Base-by-base conservation (phyloP, 2,329 filamentous ascomycete species). In the Pseudogymnoascus verrucosus region DNA sequence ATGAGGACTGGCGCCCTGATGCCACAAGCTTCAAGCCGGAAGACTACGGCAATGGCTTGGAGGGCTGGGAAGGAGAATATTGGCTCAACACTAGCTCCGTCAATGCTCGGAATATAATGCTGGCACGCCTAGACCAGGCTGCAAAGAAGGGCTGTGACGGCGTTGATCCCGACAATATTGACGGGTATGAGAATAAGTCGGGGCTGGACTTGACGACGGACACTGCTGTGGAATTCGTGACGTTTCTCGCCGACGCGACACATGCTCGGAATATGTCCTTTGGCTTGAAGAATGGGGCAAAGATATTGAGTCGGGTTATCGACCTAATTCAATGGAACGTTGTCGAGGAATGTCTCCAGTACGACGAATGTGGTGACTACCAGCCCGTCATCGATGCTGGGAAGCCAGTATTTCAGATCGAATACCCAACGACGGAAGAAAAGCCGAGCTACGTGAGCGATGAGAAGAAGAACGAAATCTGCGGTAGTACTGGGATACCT, bases 391-490 rank as follows among this genome's bases (percentile, higher is more conserved):
- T 87, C 63, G 68, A 79, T 7, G 81, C 80, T 8, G 77, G 78
- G 39, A 89, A 89, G 73, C 86, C 87, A 1, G 87, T 90, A 34
- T 89, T 90, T 72, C 83, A 89, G 71, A 88, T 90, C 66, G 87
- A 90, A 75, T 90, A 90, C 69, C 85, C 85, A 3, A 76, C 80
- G 19, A 57, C 51, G 2, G 51, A 57, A 2, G 51, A 34, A 19
- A 57, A 4, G n/a, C 51, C 51, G n/a, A 57, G 51, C 51, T 57
- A 57, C 10, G 51, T 57, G 26, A 57, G 51, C 51, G 26, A 57
- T 16, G 28, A 57, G 28, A 57, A 34, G 28, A 57, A 57, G 19
- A 10, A 34, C 19, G 51, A 57, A 19, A 57, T 57, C n/a, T 57
- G 51, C 51, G 16, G 28, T 14, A 34, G n/a, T 57, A 4, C 26